Evolutionary conservation across 805 yeast genomes (phyloP).

Genomic region (Ogataea trehaloabstinens): DNA sequence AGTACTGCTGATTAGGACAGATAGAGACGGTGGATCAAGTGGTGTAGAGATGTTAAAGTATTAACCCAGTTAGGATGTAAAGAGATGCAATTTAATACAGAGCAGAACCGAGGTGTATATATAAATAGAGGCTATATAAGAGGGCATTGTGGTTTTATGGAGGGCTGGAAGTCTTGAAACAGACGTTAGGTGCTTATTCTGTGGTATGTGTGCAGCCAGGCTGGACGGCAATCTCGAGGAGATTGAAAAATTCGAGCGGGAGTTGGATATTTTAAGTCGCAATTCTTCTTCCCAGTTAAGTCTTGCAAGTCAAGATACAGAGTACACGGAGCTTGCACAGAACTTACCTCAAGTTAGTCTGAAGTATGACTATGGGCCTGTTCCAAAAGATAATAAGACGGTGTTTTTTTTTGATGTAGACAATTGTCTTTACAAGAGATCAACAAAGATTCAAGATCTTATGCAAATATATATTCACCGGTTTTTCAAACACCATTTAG

Average conservation of each 20-base stretch:
- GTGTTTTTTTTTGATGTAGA: slow-evolving; percentile 89
- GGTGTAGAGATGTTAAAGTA: too few relatives aligned
- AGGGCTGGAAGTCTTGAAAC: too few relatives aligned
- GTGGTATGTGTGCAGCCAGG: slow-evolving; percentile 3
- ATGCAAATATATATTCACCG: slow-evolving; percentile 86
- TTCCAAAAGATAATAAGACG: slow-evolving; percentile 24
- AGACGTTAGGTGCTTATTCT: too few relatives aligned
- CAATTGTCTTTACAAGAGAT: slow-evolving; percentile 79
- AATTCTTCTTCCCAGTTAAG: slow-evolving; percentile 14
- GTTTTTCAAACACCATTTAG: slow-evolving; percentile 67
- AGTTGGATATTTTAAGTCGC: slow-evolving; percentile 9
- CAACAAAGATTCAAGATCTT: slow-evolving; percentile 74
- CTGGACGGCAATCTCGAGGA: slow-evolving; percentile 1
- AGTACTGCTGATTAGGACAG: too few relatives aligned
- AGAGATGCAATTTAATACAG: too few relatives aligned
- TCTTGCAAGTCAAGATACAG: slow-evolving; percentile 10
- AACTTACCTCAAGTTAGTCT: slow-evolving; percentile 29
- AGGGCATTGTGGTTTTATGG: too few relatives aligned
- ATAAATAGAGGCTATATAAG: too few relatives aligned
- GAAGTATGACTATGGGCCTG: slow-evolving; percentile 29
- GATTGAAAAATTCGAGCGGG: slow-evolving; percentile 2
- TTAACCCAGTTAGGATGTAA: too few relatives aligned
- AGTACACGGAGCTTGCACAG: slow-evolving; percentile 10
- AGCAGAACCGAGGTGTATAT: too few relatives aligned
- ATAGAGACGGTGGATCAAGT: too few relatives aligned